Percentiles rank a stretch among this genome's conserved stretches.
Conservation (phyloP, 371 early-diverging fungal genomes). For the Mucor indicus region DNA sequence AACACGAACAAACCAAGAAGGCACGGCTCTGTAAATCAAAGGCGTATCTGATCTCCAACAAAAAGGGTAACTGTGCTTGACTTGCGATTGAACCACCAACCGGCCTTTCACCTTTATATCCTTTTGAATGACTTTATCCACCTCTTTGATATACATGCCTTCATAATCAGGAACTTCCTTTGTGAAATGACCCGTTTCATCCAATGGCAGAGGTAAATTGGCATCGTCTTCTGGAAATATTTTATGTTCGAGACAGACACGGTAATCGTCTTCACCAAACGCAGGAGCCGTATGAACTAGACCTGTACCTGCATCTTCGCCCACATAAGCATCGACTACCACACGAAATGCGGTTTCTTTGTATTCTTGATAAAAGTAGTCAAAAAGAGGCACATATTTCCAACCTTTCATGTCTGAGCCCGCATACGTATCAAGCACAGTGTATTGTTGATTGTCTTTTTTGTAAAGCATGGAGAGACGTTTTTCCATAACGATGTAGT, state of each 20-base stretch:
- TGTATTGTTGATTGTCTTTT: constrained; percentile 95
- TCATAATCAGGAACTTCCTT: constrained; percentile 79
- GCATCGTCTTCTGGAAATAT: constrained; percentile 88
- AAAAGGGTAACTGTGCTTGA: constrained; percentile 93
- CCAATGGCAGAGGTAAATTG: constrained; percentile 92
- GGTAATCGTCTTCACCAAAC: constrained; percentile 99
- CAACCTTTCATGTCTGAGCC: constrained; percentile 88
- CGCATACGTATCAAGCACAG: constrained; percentile 74
- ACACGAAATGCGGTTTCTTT: constrained; percentile 87
- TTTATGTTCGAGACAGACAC: constrained; percentile 85
- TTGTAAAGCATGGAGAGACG: constrained; percentile 89
- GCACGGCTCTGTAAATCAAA: constrained; percentile 97
- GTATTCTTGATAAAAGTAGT: constrained; percentile 76
- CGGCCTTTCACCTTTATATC: constrained; percentile 81
- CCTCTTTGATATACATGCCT: constrained; percentile 96
- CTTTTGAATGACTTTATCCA: constrained; percentile 97
- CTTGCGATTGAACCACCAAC: constrained; percentile 85
- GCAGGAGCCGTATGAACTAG: constrained; percentile 99
- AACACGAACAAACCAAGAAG: constrained; percentile 99
- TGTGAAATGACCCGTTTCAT: constrained; percentile 93
- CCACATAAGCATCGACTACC: constrained; percentile 91
- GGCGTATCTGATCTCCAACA: constrained; percentile 99
- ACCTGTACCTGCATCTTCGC: constrained; percentile 98
- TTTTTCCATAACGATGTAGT: constrained; percentile 85
- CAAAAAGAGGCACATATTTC: constrained; percentile 92